Percentiles rank a stretch among this genome's conserved stretches.
phyloP scores from a whole-genome alignment of 2,329 filamentous ascomycete species.

The Diaporthe aspalathi region DNA sequence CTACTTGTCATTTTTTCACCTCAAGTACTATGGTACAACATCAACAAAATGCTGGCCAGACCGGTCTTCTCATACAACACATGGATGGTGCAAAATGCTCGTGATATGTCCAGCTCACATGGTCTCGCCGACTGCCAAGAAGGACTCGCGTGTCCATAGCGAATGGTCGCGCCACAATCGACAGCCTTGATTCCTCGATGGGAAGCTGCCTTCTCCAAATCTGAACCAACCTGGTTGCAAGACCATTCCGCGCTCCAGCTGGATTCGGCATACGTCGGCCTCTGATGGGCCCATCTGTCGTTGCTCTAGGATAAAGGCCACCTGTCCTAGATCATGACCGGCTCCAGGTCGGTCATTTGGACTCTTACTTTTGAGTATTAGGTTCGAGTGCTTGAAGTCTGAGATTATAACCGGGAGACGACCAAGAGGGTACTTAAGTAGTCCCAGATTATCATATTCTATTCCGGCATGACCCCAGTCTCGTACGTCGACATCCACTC shows the following conservation, averaged over 20 bases:
- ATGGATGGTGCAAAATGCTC: not conserved
- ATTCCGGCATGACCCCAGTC: conserved; percentile 14
- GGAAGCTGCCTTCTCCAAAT: not conserved
- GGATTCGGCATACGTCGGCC: too few species aligned
- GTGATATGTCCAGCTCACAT: not conserved
- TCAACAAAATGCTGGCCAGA: not conserved
- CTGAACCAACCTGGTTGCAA: not conserved
- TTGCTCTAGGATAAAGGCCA: not conserved
- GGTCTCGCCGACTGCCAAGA: not conserved
- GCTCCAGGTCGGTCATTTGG: not conserved
- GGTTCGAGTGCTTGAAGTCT: not conserved
- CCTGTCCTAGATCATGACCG: too few species aligned
- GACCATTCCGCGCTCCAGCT: not conserved
- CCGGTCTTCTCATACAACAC: not conserved
- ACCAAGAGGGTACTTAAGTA: too few species aligned
- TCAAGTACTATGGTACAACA: not conserved
- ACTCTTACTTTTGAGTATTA: too few species aligned
- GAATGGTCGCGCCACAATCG: not conserved
- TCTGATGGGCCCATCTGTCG: not conserved
- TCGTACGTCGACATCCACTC: conserved; percentile 3
- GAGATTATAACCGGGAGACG: not conserved
- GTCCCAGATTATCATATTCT: not conserved
- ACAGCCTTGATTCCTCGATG: not conserved
- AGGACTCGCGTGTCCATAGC: not conserved
- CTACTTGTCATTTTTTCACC: not conserved